Base-by-base conservation (phyloP, 2,329 filamentous ascomycete genomes). In the Sclerotinia subarctica region DNA sequence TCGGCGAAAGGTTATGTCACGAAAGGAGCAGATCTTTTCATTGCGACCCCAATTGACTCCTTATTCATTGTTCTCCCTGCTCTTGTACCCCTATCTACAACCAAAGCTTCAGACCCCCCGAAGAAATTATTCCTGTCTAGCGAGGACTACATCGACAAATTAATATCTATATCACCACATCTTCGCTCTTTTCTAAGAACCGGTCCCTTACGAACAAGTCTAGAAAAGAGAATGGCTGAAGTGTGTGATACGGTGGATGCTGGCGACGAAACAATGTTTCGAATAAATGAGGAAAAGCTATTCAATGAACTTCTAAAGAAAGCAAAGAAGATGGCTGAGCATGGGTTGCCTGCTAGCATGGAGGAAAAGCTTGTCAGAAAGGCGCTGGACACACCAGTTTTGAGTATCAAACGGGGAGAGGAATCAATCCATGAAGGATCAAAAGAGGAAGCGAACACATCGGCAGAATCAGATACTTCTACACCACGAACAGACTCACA, bases 161-260 rank as follows among this genome's bases (percentile, higher is more conserved):
- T 92, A 15, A 81, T 81, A 1, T 80, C 83, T 11, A 77, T 81
- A 0, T 84, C 84, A 2, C 83, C 82, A 1, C 88, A 92, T 71
- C 79, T 93, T 47, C 81, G 81, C 17, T 81, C 85, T 57, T 80
- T 92, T 1, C 72, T 92, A 59, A 82, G 81, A 76, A 78, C 75
- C 65, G 80, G 80, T 68, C 68, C 67, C 11, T 69, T 82, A 74
- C 83, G 81, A 69, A 77, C 72, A 2, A 79, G 83, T 44, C 77
- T 96, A 0, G 87, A 91, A 74, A 79, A 82, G 15, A 85, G 92
- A 47, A 88, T 96, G 80, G 83, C 82, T 1, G 83, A 81, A 1
- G 83, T 95, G 6, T 96, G 94, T 79, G 93, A 97, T 74, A 90
- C 85, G 0, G 90, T 96, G 15, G 90, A 95, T 46, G 91, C 91